These are phyloP conservation scores for Maudiozyma saulgeensis DNA, from an alignment of 805 yeast genomes.

Conservation along the genomic window DNA sequence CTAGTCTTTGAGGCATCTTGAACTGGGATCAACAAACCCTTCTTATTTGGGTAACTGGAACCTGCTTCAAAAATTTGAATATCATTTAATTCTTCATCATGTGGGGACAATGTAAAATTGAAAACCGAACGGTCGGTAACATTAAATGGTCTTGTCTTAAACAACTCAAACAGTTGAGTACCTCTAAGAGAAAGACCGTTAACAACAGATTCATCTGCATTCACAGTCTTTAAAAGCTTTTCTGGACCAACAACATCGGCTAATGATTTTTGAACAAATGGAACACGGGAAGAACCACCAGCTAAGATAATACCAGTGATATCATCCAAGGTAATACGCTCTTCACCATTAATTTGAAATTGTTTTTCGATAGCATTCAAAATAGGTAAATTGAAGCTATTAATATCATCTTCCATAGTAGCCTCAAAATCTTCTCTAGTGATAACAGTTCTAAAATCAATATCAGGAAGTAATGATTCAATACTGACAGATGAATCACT, in stretches of 20 bases:
- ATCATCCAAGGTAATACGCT: conserved; percentile 28
- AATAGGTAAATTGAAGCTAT: conserved; percentile 45
- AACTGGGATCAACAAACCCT: conserved; percentile 29
- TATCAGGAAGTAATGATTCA: conserved; percentile 64
- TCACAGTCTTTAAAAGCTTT: conserved; percentile 67
- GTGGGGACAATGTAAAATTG: conserved; percentile 35
- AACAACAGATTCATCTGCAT: conserved; percentile 92
- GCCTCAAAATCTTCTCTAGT: conserved; percentile 78
- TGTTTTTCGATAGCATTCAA: conserved; percentile 37
- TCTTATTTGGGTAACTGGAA: conserved; percentile 26
- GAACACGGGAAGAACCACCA: conserved; percentile 90
- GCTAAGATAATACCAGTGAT: conserved; percentile 63
- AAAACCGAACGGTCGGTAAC: conserved; percentile 48
- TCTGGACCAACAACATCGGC: conserved; percentile 47
- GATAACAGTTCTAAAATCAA: conserved; percentile 60
- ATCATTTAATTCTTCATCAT: conserved; percentile 16
- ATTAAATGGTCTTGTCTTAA: conserved; percentile 47
- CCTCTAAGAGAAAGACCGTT: conserved; percentile 85
- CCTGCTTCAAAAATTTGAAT: conserved; percentile 41
- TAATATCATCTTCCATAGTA: conserved; percentile 21
- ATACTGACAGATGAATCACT: conserved; percentile 65
- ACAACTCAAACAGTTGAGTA: conserved; percentile 58
- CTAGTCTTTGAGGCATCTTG: conserved; percentile 25
- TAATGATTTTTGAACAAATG: conserved; percentile 65
- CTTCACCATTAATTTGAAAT: conserved; percentile 5